Conservation (phyloP, 805 yeast species). For the Cyberlindnera euphorbiiphila region DNA sequence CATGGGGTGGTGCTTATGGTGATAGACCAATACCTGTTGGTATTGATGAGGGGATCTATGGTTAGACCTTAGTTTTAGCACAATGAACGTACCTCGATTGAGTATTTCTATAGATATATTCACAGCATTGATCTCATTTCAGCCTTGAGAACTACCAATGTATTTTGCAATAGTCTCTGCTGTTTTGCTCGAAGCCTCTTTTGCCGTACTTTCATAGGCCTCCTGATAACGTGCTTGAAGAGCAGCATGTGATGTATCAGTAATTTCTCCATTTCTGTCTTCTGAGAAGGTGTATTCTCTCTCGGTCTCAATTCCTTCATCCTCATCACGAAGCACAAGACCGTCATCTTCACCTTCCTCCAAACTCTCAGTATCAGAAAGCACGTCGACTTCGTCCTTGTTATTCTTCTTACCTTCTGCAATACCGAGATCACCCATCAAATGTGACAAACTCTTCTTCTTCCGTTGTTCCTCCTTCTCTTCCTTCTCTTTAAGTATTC, state of each 20-base stretch:
- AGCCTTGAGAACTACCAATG: slow-evolving; percentile 35
- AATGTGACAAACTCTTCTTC: slow-evolving; percentile 60
- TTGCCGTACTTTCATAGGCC: slow-evolving; percentile 63
- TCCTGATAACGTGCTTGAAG: slow-evolving; percentile 68
- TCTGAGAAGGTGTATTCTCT: slow-evolving; percentile 73
- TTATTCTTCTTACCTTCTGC: slow-evolving; percentile 38
- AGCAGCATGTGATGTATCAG: slow-evolving; percentile 35
- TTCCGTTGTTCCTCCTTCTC: slow-evolving; percentile 70
- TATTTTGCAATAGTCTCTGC: slow-evolving; percentile 72
- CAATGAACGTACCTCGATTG: too few relatives aligned
- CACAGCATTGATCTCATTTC: too few relatives aligned
- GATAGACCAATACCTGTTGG: slow-evolving; percentile 61
- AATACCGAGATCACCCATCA: slow-evolving; percentile 86
- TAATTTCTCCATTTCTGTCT: slow-evolving; percentile 59
- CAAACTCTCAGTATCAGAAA: slow-evolving; percentile 49
- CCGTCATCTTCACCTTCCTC: slow-evolving; percentile 44
- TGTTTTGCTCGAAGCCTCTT: slow-evolving; percentile 57
- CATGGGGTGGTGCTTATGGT: slow-evolving; percentile 89
- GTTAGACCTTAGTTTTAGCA: too few relatives aligned
- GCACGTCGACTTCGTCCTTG: slow-evolving; percentile 42
- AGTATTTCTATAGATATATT: too few relatives aligned
- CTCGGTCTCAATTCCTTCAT: slow-evolving; percentile 41
- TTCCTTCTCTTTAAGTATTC: slow-evolving; percentile 70
- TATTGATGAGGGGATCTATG: slow-evolving; percentile 73
- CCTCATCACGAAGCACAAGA: slow-evolving; percentile 36